Conservation (phyloP, 331 rosid genomes). For the Ulmus americana region DNA sequence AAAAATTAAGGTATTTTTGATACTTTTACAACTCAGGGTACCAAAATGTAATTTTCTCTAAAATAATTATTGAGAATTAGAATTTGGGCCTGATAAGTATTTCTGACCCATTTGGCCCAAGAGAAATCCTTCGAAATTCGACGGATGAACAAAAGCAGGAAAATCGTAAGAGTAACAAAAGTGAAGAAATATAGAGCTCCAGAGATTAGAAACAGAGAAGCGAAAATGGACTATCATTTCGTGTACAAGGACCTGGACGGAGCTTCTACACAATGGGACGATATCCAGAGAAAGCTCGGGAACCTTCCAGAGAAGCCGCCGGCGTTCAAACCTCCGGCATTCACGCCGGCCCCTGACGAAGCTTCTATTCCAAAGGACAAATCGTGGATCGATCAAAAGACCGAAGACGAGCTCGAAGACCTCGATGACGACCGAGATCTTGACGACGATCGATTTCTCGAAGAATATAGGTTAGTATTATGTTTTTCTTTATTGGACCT, state of each 20-base stretch:
- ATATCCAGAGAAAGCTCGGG: conserved; percentile 74
- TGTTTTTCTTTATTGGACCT: neutral
- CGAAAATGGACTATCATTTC: conserved; percentile 75
- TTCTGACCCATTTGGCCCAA: no score
- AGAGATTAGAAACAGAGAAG: neutral
- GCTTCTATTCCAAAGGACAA: conserved; percentile 58
- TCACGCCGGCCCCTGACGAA: conserved; percentile 58
- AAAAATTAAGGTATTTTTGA: no score
- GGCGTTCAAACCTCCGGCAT: conserved; percentile 70
- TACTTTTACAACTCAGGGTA: no score
- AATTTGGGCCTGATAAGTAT: no score
- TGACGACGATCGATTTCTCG: conserved; percentile 78
- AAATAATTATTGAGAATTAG: no score
- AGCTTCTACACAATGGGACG: conserved; percentile 97
- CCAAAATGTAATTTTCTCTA: no score
- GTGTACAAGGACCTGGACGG: conserved; percentile 88
- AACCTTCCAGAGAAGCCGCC: conserved; percentile 71
- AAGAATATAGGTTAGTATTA: conserved; percentile 59
- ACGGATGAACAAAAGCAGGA: neutral
- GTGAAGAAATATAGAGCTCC: neutral
- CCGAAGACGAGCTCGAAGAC: conserved; percentile 70
- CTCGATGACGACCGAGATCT: conserved; percentile 71
- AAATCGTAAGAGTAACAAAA: neutral
- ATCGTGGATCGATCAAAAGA: conserved; percentile 71
- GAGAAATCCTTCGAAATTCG: no score